Percentiles rank a stretch among this genome's conserved stretches.
phyloP scores from a whole-genome alignment of 768 basidiomycete species.

The Dioszegia crocea region DNA sequence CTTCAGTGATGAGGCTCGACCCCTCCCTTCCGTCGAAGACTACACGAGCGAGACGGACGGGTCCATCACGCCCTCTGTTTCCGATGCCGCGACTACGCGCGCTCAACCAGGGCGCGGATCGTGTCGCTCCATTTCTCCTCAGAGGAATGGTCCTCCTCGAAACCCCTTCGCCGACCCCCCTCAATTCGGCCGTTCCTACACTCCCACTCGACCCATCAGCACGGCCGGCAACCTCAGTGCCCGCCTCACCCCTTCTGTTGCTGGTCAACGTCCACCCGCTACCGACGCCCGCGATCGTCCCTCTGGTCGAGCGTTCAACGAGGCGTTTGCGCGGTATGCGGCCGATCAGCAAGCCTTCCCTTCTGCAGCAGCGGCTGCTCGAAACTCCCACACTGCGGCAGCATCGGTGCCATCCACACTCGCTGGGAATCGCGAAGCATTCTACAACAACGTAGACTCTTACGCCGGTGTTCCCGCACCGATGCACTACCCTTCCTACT shows the following conservation, averaged over 20 bases:
- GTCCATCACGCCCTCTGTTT: not conserved
- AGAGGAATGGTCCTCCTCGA: not conserved
- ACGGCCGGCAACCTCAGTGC: too few species aligned
- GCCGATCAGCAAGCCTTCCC: not conserved
- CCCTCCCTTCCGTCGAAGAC: not conserved
- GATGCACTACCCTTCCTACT: not conserved
- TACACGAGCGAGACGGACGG: not conserved
- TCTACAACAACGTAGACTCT: not conserved
- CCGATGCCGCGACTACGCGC: not conserved
- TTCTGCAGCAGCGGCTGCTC: not conserved
- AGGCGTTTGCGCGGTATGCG: slow-evolving; percentile 2
- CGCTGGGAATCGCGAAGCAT: too few species aligned
- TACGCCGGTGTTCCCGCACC: not conserved
- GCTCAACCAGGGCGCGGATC: not conserved
- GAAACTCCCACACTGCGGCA: too few species aligned
- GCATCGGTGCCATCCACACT: not conserved
- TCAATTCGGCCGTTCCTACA: slow-evolving; percentile 2
- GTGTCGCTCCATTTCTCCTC: not conserved
- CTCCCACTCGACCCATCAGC: not conserved
- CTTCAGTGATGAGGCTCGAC: not conserved
- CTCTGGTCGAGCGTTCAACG: too few species aligned
- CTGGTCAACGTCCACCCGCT: too few species aligned
- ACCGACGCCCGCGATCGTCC: not conserved
- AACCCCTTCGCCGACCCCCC: slow-evolving; percentile 10
- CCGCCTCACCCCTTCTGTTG: too few species aligned